Conservation (phyloP, 83 land plant genomes). For the Larix sibirica region DNA sequence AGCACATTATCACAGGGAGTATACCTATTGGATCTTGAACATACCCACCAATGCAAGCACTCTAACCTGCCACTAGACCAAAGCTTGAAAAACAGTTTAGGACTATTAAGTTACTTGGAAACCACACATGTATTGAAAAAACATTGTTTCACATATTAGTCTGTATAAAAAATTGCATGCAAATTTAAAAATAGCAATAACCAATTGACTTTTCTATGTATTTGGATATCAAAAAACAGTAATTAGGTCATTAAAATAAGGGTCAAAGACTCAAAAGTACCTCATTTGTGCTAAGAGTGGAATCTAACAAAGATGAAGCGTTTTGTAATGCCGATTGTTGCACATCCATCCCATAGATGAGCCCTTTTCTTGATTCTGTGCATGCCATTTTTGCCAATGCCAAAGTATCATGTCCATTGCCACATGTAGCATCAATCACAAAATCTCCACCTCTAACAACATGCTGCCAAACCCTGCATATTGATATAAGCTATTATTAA, state of each 20-base stretch:
- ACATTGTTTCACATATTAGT: too few species aligned
- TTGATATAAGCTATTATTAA: too few species aligned
- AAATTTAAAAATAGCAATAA: not conserved
- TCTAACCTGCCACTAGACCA: too few species aligned
- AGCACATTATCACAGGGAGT: too few species aligned
- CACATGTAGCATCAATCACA: constrained; percentile 98
- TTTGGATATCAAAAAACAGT: not conserved
- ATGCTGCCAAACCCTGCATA: constrained; percentile 74
- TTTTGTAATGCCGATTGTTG: constrained; percentile 73
- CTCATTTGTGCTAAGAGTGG: constrained; percentile 40
- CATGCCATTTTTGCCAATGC: constrained; percentile 74
- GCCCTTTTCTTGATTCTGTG: constrained; percentile 49
- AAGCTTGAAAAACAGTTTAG: too few species aligned
- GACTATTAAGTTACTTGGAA: too few species aligned
- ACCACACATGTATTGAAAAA: too few species aligned
- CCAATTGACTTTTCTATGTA: not conserved
- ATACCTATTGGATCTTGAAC: too few species aligned
- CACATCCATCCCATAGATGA: constrained; percentile 88
- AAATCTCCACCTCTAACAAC: constrained; percentile 77
- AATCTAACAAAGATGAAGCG: constrained; percentile 71
- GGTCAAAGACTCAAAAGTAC: constrained; percentile 22
- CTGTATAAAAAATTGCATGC: too few species aligned
- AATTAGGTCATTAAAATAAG: not conserved
- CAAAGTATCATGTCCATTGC: constrained; percentile 95
- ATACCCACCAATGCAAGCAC: too few species aligned